Percentiles rank a stretch among this genome's conserved stretches.
phyloP scores from a whole-genome alignment of 257 asterid genomes.

The Solanum clarkiae region DNA sequence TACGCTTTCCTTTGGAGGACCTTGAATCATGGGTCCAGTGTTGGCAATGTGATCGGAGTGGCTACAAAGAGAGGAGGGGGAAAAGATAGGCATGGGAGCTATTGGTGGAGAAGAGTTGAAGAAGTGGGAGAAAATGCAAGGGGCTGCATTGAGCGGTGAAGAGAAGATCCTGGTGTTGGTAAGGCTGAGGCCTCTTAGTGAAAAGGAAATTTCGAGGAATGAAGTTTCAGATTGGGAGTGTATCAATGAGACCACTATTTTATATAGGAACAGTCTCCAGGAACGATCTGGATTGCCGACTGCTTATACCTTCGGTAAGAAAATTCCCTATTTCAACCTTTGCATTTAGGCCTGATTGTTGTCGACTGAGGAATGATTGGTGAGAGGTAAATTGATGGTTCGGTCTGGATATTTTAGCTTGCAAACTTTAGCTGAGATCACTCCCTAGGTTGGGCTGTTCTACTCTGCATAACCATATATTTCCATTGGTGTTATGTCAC shows the following conservation, averaged over 20 bases:
- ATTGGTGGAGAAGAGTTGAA: slow-evolving; percentile 69
- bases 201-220: slow-evolving; percentile 64
- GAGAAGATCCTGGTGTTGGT: slow-evolving; percentile 93
- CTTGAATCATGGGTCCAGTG: not conserved
- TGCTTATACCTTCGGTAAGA: slow-evolving; percentile 82
- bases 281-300: slow-evolving; percentile 94
- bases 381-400: not conserved
- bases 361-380: not conserved
- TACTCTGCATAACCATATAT: not conserved
- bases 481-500: not conserved
- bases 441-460: not conserved
- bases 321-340: not conserved
- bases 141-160: slow-evolving; percentile 35
- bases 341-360: not conserved
- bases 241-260: slow-evolving; percentile 76
- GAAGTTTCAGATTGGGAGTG: slow-evolving; percentile 99
- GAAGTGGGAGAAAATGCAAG: slow-evolving; percentile 79
- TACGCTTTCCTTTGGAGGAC: not conserved
- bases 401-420: slow-evolving; percentile 3
- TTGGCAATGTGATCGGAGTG: not conserved
- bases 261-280: slow-evolving; percentile 96
- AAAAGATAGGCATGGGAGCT: slow-evolving; percentile 62
- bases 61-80: slow-evolving; percentile 12
- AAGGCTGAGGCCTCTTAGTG: slow-evolving; percentile 93
- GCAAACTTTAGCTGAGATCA: not conserved